phyloP scores from a whole-genome alignment of 2,329 filamentous ascomycete species.

The Fusarium sp. region DNA sequence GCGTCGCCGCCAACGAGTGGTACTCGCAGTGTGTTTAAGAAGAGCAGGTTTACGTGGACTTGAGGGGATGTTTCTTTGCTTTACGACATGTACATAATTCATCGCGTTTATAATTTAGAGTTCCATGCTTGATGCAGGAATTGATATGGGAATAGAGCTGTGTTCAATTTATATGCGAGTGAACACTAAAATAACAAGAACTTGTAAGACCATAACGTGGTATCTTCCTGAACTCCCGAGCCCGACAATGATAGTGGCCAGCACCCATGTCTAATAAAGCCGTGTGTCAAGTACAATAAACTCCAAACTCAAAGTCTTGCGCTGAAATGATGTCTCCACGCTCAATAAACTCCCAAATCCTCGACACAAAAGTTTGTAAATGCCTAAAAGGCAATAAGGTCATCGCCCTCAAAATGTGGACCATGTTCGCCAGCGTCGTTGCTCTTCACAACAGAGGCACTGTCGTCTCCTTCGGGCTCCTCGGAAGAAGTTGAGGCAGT shows the following conservation, averaged over 20 bases:
- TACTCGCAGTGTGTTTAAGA: conserved; percentile 44
- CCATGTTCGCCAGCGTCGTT: background rate
- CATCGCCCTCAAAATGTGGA: background rate
- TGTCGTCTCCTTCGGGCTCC: background rate
- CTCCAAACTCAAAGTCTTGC: no score
- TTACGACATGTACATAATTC: conserved; percentile 42
- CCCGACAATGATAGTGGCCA: no score
- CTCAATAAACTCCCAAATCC: no score
- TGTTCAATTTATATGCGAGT: background rate
- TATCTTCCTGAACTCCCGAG: no score
- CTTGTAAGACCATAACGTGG: no score
- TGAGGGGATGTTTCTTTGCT: background rate
- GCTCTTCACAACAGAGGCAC: background rate
- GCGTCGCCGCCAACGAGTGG: conserved; percentile 38
- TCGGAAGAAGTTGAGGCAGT: no score
- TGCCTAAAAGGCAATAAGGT: background rate
- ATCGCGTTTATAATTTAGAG: conserved; percentile 34
- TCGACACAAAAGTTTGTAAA: no score
- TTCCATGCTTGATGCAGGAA: conserved; percentile 38
- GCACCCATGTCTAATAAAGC: no score
- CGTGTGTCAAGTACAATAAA: no score
- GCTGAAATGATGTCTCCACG: no score
- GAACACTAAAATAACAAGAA: no score
- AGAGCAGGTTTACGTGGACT: background rate
- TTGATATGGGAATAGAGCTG: conserved; percentile 2